These are phyloP conservation scores for Taphrina confusa DNA, from an alignment of 1,139 yeast genomes.

Conservation along the genomic window DNA sequence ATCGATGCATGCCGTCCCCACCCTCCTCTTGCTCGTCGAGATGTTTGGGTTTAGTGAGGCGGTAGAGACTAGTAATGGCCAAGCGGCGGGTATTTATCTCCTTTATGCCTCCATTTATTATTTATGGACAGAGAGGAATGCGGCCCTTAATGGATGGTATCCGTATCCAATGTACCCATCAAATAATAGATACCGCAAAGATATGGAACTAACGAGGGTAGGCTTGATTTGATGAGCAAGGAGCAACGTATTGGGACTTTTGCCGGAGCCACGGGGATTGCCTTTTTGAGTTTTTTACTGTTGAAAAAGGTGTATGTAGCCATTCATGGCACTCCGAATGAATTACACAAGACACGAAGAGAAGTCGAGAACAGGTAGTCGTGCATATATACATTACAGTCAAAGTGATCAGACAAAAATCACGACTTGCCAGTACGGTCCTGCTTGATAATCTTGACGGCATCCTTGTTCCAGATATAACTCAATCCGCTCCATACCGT, in stretches of 20 bases:
- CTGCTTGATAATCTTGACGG: slow-evolving; percentile 55
- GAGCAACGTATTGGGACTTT: slow-evolving; percentile 18
- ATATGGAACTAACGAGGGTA: background rate
- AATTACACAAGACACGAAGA: too few species aligned
- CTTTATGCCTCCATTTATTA: slow-evolving; percentile 9
- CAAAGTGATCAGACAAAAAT: too few species aligned
- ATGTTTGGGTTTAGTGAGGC: slow-evolving; percentile 20
- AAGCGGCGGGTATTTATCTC: slow-evolving; percentile 16
- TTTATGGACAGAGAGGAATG: slow-evolving; percentile 26
- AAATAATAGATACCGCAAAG: too few species aligned
- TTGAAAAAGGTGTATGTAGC: slow-evolving; percentile 12
- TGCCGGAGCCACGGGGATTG: slow-evolving; percentile 30
- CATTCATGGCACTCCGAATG: slow-evolving; percentile 17
- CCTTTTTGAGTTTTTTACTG: slow-evolving; percentile 6
- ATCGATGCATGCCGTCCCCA: slow-evolving; percentile 31
- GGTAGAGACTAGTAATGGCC: background rate
- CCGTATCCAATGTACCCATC: slow-evolving; percentile 30
- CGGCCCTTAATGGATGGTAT: slow-evolving; percentile 26
- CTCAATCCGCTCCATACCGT: slow-evolving; percentile 78
- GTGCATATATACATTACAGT: too few species aligned
- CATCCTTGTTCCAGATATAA: slow-evolving; percentile 67
- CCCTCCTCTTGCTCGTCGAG: slow-evolving; percentile 16
- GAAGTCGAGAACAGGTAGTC: too few species aligned
- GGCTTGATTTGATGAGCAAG: slow-evolving; percentile 25
- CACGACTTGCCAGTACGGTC: too few species aligned